These are phyloP conservation scores for Metschnikowia sp. DNA, from an alignment of 805 yeast genomes.

Conservation along the genomic window DNA sequence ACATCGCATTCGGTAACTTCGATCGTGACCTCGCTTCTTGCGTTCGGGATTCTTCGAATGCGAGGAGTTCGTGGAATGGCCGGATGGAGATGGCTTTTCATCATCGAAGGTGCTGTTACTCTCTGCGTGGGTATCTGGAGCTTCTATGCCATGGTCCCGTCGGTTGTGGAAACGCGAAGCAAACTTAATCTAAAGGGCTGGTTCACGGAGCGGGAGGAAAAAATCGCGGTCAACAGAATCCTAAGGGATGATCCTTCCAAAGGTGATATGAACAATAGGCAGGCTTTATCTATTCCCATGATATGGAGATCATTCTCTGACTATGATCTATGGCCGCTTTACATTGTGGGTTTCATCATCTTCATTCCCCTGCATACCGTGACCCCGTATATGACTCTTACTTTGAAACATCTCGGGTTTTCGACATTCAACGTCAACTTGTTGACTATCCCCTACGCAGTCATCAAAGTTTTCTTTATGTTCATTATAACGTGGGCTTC, in stretches of 20 bases:
- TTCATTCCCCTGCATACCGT: constrained; percentile 16
- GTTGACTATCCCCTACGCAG: constrained; percentile 48
- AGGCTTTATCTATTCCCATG: constrained; percentile 43
- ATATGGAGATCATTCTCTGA: constrained; percentile 44
- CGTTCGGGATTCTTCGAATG: constrained; percentile 50
- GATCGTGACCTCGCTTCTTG: constrained; percentile 46
- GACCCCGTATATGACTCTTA: constrained; percentile 45
- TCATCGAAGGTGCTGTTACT: constrained; percentile 61
- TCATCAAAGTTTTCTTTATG: constrained; percentile 23
- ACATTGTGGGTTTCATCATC: constrained; percentile 42
- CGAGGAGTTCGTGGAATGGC: constrained; percentile 41
- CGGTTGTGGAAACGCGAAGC: constrained; percentile 49
- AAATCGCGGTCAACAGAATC: constrained; percentile 54
- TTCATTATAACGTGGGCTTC: constrained; percentile 22
- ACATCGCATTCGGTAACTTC: constrained; percentile 48
- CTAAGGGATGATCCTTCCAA: constrained; percentile 59
- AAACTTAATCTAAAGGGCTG: constrained; percentile 50
- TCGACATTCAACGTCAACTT: constrained; percentile 49
- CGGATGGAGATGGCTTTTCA: constrained; percentile 65
- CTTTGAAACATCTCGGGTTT: constrained; percentile 48
- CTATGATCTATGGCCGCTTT: constrained; percentile 55
- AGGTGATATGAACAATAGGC: constrained; percentile 63
- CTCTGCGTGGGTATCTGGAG: constrained; percentile 46
- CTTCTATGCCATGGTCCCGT: constrained; percentile 51
- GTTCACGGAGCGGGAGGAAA: constrained; percentile 49